These are phyloP conservation scores for Aspergillus felis DNA, from an alignment of 2,329 filamentous ascomycete species.

Conservation along the genomic window DNA sequence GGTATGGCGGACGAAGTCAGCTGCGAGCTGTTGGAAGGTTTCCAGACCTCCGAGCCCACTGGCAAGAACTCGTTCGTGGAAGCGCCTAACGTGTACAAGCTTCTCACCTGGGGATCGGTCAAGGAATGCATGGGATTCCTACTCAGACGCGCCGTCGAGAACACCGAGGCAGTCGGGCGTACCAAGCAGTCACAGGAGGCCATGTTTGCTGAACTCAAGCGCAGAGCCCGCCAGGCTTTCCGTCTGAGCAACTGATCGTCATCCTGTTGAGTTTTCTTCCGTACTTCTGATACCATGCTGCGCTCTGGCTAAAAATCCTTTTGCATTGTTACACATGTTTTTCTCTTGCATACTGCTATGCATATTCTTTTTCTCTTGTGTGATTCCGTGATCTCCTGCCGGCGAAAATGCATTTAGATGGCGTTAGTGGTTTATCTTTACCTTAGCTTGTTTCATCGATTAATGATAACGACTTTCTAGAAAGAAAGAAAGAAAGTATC, in stretches of 20 bases:
- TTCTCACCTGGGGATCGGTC: conserved; percentile 57
- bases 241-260: conserved; percentile 16
- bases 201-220: conserved; percentile 34
- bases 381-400: conserved; percentile 6
- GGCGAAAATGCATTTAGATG: conserved; percentile 25
- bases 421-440: conserved; percentile 15
- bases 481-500: not conserved
- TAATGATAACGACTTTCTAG: conserved; percentile 19
- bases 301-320: not conserved
- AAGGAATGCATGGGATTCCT: conserved; percentile 58
- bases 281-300: not conserved
- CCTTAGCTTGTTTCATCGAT: conserved; percentile 5
- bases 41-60: conserved; percentile 23
- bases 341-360: conserved; percentile 1
- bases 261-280: not conserved
- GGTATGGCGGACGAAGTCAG: conserved; percentile 96
- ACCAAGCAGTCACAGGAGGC: conserved; percentile 44
- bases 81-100: conserved; percentile 54
- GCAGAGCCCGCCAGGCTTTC: conserved; percentile 25
- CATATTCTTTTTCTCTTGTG: not conserved
- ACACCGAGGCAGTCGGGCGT: conserved; percentile 58
- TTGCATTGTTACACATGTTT: conserved; percentile 2
- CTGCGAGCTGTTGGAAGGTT: conserved; percentile 50
- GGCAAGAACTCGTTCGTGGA: conserved; percentile 24
- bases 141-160: conserved; percentile 67